Evolutionary conservation across 306 rosid species (phyloP).

Genomic region (Echinosophora koreensis): DNA sequence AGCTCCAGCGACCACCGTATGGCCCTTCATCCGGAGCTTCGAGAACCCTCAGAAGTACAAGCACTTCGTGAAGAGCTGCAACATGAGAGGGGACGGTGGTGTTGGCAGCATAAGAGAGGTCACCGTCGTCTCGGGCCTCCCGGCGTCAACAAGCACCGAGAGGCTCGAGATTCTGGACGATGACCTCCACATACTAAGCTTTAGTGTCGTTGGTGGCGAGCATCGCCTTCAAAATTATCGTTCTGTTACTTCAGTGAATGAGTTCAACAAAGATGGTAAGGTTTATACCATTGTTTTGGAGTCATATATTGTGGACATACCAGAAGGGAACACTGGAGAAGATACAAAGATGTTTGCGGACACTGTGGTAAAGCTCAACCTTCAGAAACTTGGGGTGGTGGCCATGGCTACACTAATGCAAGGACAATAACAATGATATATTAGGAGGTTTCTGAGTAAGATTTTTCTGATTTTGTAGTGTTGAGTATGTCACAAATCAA

Average conservation of each 20-base stretch:
- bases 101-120: slow-evolving; percentile 89
- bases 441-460: background rate
- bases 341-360: slow-evolving; percentile 94
- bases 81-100: slow-evolving; percentile 73
- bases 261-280: slow-evolving; percentile 58
- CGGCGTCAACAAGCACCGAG: slow-evolving; percentile 93
- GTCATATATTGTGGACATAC: slow-evolving; percentile 85
- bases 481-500: background rate
- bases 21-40: slow-evolving; percentile 78
- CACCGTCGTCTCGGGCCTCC: slow-evolving; percentile 84
- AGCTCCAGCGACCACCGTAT: slow-evolving; percentile 62
- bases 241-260: slow-evolving; percentile 83
- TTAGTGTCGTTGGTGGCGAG: slow-evolving; percentile 86
- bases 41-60: slow-evolving; percentile 83
- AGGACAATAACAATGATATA: slow-evolving; percentile 26
- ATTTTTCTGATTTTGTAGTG: background rate
- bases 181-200: slow-evolving; percentile 75
- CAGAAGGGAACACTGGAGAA: slow-evolving; percentile 82
- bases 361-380: slow-evolving; percentile 86
- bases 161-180: slow-evolving; percentile 90
- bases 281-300: slow-evolving; percentile 78
- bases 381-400: slow-evolving; percentile 80
- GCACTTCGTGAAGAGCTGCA: slow-evolving; percentile 90
- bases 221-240: slow-evolving; percentile 81
- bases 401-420: slow-evolving; percentile 59